These are phyloP conservation scores for Solanum sparsipilum DNA, from an alignment of 257 asterid genomes.

Conservation along the genomic window DNA sequence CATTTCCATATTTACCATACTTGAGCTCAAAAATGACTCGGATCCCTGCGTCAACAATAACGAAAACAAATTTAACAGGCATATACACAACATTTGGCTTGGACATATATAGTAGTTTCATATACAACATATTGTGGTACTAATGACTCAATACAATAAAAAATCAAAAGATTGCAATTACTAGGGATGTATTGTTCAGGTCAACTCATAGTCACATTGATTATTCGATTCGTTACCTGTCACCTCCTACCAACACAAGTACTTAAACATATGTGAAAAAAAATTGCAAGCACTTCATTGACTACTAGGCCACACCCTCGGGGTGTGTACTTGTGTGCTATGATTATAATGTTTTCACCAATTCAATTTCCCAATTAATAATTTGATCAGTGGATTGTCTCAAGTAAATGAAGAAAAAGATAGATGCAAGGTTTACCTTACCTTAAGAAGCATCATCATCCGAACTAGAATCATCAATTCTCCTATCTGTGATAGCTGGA, in stretches of 20 bases:
- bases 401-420: background rate
- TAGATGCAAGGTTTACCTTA: background rate
- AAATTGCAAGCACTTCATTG: background rate
- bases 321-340: background rate
- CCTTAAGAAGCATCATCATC: slow-evolving; percentile 38
- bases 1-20: background rate
- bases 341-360: background rate
- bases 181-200: background rate
- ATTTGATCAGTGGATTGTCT: background rate
- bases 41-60: background rate
- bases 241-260: background rate
- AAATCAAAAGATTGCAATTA: background rate
- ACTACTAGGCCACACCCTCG: background rate
- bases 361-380: background rate
- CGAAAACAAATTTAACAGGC: background rate
- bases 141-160: background rate
- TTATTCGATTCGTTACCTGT: background rate
- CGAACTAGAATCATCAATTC: slow-evolving; percentile 51
- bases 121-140: background rate
- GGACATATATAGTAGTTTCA: background rate
- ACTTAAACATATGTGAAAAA: background rate
- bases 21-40: background rate
- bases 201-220: background rate
- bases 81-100: background rate
- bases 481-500: slow-evolving; percentile 48